Conservation (phyloP, 768 basidiomycete genomes). For the Tulasnella sp. region DNA sequence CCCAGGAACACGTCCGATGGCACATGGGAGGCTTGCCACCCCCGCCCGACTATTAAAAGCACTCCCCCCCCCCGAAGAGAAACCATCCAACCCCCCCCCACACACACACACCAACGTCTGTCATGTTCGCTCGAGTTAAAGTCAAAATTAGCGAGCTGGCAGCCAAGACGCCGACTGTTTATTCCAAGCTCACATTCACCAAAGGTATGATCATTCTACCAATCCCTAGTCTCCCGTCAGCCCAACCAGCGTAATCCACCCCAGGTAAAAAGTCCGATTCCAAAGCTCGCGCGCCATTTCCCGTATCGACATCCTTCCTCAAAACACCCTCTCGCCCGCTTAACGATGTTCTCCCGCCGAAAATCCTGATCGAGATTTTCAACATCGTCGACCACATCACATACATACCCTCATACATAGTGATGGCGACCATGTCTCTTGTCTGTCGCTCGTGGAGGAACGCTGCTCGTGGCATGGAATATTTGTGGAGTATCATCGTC, state of each 20-base stretch:
- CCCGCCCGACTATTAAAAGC: no score
- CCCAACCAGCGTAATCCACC: background rate
- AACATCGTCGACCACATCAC: background rate
- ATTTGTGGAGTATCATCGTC: background rate
- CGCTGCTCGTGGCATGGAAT: background rate
- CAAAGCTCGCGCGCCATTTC: background rate
- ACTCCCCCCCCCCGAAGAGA: no score
- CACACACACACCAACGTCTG: no score
- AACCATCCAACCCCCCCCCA: no score
- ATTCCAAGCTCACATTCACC: background rate
- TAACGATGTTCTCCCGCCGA: background rate
- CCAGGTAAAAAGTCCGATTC: background rate
- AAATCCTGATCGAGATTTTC: background rate
- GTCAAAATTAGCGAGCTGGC: background rate
- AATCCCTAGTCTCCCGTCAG: background rate
- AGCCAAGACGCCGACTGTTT: background rate
- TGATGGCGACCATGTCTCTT: background rate
- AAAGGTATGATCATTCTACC: background rate
- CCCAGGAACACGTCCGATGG: no score
- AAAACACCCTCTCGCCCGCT: background rate
- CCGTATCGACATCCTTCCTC: background rate
- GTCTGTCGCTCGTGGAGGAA: background rate
- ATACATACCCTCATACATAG: background rate
- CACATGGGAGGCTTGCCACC: no score
- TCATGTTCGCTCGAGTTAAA: background rate